Evolutionary conservation across 305 asterid genomes (phyloP).

Genomic region (Salvia sclarea): DNA sequence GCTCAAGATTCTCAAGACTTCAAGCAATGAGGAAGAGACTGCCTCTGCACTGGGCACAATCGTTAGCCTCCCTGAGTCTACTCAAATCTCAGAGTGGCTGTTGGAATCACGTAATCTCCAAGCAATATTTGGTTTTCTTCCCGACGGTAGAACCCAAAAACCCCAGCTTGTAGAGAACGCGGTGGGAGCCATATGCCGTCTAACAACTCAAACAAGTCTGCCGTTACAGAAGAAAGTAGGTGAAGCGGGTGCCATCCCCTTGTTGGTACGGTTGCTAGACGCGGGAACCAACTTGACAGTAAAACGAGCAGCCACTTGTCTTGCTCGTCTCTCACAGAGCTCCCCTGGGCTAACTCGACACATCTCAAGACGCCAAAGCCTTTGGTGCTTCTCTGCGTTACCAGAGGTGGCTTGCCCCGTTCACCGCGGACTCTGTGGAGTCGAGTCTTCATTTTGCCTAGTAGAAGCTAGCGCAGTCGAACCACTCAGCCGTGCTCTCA

Average conservation of each 20-base stretch:
- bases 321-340: slow-evolving; percentile 53
- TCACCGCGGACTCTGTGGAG: slow-evolving; percentile 55
- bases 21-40: slow-evolving; percentile 50
- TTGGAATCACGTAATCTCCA: slow-evolving; percentile 48
- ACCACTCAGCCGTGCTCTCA: slow-evolving; percentile 49
- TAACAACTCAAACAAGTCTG: slow-evolving; percentile 43
- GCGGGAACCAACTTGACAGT: slow-evolving; percentile 47
- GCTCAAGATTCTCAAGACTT: slow-evolving; percentile 45
- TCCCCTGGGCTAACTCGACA: slow-evolving; percentile 45
- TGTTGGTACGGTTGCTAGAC: slow-evolving; percentile 53
- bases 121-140: slow-evolving; percentile 38
- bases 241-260: slow-evolving; percentile 49
- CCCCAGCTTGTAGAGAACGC: slow-evolving; percentile 51
- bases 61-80: slow-evolving; percentile 53
- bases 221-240: slow-evolving; percentile 55
- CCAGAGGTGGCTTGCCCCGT: slow-evolving; percentile 54
- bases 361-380: slow-evolving; percentile 43
- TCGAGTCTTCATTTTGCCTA: slow-evolving; percentile 58
- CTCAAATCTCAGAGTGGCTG: slow-evolving; percentile 54
- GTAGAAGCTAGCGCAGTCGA: slow-evolving; percentile 54
- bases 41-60: slow-evolving; percentile 57
- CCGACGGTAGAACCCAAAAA: slow-evolving; percentile 31
- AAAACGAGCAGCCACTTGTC: slow-evolving; percentile 48
- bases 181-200: slow-evolving; percentile 55
- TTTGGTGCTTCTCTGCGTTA: slow-evolving; percentile 58